Conservation (phyloP, 2,329 filamentous ascomycete genomes). For the Sphaerulina vaccinii region DNA sequence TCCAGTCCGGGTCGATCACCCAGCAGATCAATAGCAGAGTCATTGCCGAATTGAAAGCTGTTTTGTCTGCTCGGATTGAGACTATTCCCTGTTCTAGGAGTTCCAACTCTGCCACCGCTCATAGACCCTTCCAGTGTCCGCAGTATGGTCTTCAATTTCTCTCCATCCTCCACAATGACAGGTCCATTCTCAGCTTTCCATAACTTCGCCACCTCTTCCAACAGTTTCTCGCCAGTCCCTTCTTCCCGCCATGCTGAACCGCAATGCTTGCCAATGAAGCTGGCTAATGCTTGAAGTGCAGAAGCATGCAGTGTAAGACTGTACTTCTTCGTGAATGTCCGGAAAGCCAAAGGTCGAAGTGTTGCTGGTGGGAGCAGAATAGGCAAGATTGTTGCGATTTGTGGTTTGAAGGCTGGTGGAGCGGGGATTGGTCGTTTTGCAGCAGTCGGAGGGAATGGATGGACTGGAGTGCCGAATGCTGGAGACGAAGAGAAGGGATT, state of each 20-base stretch:
- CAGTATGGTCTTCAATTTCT: slow-evolving; percentile 74
- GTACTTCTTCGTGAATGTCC: slow-evolving; percentile 96
- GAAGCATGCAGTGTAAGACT: slow-evolving; percentile 87
- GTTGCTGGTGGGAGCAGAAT: slow-evolving; percentile 86
- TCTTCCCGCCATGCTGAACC: slow-evolving; percentile 96
- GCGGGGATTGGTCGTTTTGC: slow-evolving; percentile 47
- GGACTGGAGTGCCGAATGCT: slow-evolving; percentile 81
- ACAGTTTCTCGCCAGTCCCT: slow-evolving; percentile 83
- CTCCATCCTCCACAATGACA: slow-evolving; percentile 81
- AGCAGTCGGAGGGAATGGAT: slow-evolving; percentile 57
- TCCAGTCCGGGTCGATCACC: slow-evolving; percentile 45
- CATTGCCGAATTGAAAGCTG: slow-evolving; percentile 61
- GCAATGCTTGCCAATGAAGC: slow-evolving; percentile 89
- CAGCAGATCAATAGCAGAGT: slow-evolving; percentile 30
- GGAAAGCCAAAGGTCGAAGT: slow-evolving; percentile 84
- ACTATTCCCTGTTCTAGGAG: slow-evolving; percentile 46
- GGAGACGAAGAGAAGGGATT: slow-evolving; percentile 73
- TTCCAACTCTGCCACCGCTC: slow-evolving; percentile 72
- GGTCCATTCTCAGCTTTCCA: slow-evolving; percentile 91
- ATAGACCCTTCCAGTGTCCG: slow-evolving; percentile 83
- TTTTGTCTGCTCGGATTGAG: slow-evolving; percentile 57
- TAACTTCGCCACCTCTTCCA: slow-evolving; percentile 84
- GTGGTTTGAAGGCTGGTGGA: slow-evolving; percentile 52
- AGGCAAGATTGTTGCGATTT: slow-evolving; percentile 69
- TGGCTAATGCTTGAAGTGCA: slow-evolving; percentile 77